Evolutionary conservation across 2,329 filamentous ascomycete species (phyloP).

Genomic region (Pyrenochaeta sp.): DNA sequence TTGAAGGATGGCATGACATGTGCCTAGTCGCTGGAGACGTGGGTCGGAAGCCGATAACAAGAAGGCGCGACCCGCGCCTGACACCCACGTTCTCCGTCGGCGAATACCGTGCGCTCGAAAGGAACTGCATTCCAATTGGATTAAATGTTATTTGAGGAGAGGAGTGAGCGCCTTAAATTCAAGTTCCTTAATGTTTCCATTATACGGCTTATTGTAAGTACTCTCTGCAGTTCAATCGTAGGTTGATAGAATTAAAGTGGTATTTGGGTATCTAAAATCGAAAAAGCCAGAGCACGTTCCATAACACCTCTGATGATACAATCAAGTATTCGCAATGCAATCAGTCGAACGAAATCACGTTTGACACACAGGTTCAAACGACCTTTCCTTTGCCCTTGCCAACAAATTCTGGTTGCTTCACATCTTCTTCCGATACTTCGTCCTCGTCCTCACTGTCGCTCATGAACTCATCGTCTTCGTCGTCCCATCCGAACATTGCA

Average conservation of each 20-base stretch:
- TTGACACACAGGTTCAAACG: conserved; percentile 4
- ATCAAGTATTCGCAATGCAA: not conserved
- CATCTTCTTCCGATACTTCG: conserved; percentile 45
- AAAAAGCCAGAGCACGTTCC: not conserved
- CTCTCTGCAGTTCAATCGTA: no score
- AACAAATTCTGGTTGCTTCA: conserved; percentile 33
- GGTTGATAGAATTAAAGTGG: not conserved
- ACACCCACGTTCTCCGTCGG: conserved; percentile 19
- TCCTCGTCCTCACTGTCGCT: conserved; percentile 58
- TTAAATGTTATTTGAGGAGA: no score
- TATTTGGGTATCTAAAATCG: not conserved
- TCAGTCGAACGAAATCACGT: not conserved
- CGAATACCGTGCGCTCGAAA: conserved; percentile 5
- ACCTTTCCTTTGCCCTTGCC: conserved; percentile 56
- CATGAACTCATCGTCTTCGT: conserved; percentile 66
- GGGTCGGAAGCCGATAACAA: conserved; percentile 29
- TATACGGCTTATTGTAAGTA: no score
- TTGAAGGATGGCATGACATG: conserved; percentile 23
- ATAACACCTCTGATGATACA: conserved; percentile 1
- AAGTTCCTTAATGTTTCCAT: no score
- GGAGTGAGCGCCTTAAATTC: no score
- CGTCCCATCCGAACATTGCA: conserved; percentile 78
- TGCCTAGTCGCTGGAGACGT: conserved; percentile 23
- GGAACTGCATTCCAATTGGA: not conserved
- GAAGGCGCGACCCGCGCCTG: conserved; percentile 18